Conservation (phyloP, 176 grass and related monocot genomes). For the Avena insularis region DNA sequence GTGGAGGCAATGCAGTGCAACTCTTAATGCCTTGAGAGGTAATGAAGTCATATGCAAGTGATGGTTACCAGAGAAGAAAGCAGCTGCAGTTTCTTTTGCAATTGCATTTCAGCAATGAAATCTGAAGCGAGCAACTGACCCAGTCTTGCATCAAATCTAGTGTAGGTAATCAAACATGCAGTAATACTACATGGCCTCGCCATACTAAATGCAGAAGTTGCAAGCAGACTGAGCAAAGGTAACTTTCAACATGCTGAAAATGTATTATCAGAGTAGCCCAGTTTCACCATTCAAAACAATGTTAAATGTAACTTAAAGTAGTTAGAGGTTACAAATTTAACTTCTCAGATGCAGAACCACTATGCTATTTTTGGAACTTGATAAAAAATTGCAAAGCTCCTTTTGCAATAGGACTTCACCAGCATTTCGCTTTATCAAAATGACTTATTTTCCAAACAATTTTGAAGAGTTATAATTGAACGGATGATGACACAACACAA, state of each 20-base stretch:
- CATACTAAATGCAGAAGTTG: constrained; percentile 26
- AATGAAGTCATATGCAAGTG: constrained; percentile 22
- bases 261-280: background rate
- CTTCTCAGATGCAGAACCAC: background rate
- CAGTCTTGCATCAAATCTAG: background rate
- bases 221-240: constrained; percentile 7
- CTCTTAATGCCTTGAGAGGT: background rate
- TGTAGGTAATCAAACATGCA: background rate
- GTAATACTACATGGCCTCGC: background rate
- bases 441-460: background rate
- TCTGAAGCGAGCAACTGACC: background rate
- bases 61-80: background rate
- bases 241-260: background rate
- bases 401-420: background rate
- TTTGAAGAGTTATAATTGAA: background rate
- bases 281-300: background rate
- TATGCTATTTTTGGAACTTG: background rate
- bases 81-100: background rate
- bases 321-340: background rate
- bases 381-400: background rate
- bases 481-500: background rate
- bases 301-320: background rate
- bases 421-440: background rate
- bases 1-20: background rate
- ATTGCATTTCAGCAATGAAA: background rate